A percentile compares a stretch with the other conserved stretches of the same genome.
These are phyloP conservation scores for Ascosphaera acerosa DNA, from an alignment of 2,329 filamentous ascomycete genomes.

Conservation along the genomic window DNA sequence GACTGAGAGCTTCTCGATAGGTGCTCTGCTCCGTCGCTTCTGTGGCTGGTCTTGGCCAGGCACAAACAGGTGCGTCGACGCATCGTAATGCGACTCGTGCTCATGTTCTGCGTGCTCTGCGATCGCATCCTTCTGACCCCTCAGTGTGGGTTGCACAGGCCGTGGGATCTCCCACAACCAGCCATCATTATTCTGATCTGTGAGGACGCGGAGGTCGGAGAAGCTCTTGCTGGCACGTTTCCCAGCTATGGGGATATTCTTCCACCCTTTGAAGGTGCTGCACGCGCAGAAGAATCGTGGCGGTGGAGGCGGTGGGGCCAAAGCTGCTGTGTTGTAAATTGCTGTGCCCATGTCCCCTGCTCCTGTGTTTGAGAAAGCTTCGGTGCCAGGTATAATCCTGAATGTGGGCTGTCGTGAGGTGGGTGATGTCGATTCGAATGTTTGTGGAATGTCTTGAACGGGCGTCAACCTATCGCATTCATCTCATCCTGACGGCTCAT, in stretches of 20 bases:
- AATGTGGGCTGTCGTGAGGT: not conserved
- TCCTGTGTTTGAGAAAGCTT: not conserved
- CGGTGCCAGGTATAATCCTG: not conserved
- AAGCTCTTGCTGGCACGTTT: conserved; percentile 21
- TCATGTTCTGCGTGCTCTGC: not conserved
- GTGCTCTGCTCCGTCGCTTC: conserved; percentile 16
- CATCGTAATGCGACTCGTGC: not conserved
- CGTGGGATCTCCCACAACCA: conserved; percentile 18
- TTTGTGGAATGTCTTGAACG: not conserved
- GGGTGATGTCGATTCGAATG: not conserved
- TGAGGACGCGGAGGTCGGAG: conserved; percentile 16
- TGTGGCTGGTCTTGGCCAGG: conserved; percentile 4
- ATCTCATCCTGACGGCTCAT: not conserved
- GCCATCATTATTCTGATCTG: conserved; percentile 13
- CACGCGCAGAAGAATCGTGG: conserved; percentile 20
- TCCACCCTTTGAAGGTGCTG: conserved; percentile 21
- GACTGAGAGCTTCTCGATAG: conserved; percentile 40
- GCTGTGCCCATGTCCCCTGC: not conserved
- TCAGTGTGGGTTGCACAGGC: not conserved
- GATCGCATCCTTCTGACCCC: too few species aligned
- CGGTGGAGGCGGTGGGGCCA: not conserved
- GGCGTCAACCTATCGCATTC: not conserved
- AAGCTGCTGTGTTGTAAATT: not conserved
- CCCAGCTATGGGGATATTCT: conserved; percentile 20
- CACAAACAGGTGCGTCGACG: not conserved